Conservation (phyloP, 1,139 yeast genomes). For the Lodderomyces theae region DNA sequence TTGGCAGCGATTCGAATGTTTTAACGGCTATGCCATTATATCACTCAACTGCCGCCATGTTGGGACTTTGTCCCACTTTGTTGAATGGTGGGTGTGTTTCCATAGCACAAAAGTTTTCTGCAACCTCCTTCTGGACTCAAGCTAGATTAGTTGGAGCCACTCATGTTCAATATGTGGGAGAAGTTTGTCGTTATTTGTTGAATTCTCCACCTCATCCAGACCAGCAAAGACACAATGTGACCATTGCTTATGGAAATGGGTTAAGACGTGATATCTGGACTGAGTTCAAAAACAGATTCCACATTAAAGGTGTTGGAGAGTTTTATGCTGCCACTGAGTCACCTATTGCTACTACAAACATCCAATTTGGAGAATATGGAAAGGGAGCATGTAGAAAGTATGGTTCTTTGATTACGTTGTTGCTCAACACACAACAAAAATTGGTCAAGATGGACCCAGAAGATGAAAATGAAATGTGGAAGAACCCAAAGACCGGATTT, state of each 20-base stretch:
- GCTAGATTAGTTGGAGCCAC: slow-evolving; percentile 70
- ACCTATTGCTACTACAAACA: slow-evolving; percentile 84
- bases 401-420: slow-evolving; percentile 59
- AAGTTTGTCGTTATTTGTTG: slow-evolving; percentile 83
- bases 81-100: slow-evolving; percentile 70
- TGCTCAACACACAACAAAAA: slow-evolving; percentile 56
- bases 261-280: slow-evolving; percentile 90
- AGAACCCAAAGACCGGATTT: slow-evolving; percentile 71
- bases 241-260: slow-evolving; percentile 89
- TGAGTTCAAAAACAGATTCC: slow-evolving; percentile 73
- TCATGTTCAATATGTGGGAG: slow-evolving; percentile 92
- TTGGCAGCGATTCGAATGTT: slow-evolving; percentile 54
- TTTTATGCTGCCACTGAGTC: slow-evolving; percentile 94
- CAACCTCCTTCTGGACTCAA: slow-evolving; percentile 89
- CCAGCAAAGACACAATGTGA: slow-evolving; percentile 63
- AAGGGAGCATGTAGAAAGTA: slow-evolving; percentile 88
- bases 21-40: slow-evolving; percentile 95
- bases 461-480: slow-evolving; percentile 67
- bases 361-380: slow-evolving; percentile 77
- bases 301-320: slow-evolving; percentile 76
- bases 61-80: slow-evolving; percentile 77
- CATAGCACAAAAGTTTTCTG: slow-evolving; percentile 78
- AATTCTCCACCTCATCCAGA: slow-evolving; percentile 65
- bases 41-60: slow-evolving; percentile 89
- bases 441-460: slow-evolving; percentile 79